Percentiles rank a stretch among this genome's conserved stretches.
Evolutionary conservation across 164 flowering plant species (phyloP).

Genomic region (Kalanchoe fedtschenkoi): DNA sequence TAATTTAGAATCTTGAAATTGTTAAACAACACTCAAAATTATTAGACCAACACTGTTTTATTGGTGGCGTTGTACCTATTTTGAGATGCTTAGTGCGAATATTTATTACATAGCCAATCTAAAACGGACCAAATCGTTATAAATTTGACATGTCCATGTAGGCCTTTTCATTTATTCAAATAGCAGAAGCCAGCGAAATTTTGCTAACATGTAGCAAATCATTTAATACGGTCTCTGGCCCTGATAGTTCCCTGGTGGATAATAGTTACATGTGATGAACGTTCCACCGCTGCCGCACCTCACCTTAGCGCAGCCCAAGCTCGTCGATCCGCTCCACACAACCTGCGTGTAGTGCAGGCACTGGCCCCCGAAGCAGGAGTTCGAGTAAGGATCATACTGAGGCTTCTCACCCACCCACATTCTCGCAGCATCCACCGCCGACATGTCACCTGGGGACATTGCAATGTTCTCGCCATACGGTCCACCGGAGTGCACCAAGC

Average conservation of each 20-base stretch:
- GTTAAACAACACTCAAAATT: too few relatives aligned
- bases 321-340: slow-evolving; percentile 23
- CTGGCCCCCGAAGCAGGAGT: slow-evolving; percentile 16
- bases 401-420: slow-evolving; percentile 21
- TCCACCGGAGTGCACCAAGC: slow-evolving; percentile 19
- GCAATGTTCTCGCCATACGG: slow-evolving; percentile 32
- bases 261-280: slow-evolving; percentile 30
- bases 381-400: slow-evolving; percentile 17
- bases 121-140: too few relatives aligned
- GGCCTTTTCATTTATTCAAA: too few relatives aligned
- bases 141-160: too few relatives aligned
- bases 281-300: slow-evolving; percentile 16
- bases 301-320: slow-evolving; percentile 36
- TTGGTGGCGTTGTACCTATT: too few relatives aligned
- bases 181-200: too few relatives aligned
- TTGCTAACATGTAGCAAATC: too few relatives aligned
- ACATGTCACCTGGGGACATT: slow-evolving; percentile 8
- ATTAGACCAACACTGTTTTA: too few relatives aligned
- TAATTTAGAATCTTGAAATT: too few relatives aligned
- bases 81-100: too few relatives aligned
- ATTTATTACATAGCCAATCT: too few relatives aligned
- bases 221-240: slow-evolving; percentile 22
- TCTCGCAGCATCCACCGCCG: slow-evolving; percentile 16
- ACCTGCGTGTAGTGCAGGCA: slow-evolving; percentile 43
- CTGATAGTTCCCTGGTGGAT: slow-evolving; percentile 21